A percentile compares a stretch with the other conserved stretches of the same genome.
Conservation (phyloP, 1,284 basidiomycete species). For the Gymnopus androsaceus region DNA sequence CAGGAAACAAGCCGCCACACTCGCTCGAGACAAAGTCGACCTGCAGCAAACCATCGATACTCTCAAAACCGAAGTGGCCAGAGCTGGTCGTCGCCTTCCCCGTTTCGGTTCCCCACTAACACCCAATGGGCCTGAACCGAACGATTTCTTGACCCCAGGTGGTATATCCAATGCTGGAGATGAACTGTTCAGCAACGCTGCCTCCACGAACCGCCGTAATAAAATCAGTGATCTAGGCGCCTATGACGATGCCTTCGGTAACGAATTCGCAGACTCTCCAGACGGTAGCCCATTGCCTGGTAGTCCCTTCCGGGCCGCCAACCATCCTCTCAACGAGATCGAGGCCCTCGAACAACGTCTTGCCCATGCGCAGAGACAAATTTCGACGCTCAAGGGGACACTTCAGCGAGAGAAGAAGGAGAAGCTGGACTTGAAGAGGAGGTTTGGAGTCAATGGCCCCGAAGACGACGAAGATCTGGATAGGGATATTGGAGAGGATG, state of each 20-base stretch:
- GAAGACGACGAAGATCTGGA: constrained; percentile 47
- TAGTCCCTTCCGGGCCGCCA: constrained; percentile 57
- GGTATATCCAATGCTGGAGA: constrained; percentile 58
- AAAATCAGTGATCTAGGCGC: constrained; percentile 13
- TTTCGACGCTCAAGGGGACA: constrained; percentile 76
- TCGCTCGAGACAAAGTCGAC: constrained; percentile 91
- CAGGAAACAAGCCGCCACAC: constrained; percentile 83
- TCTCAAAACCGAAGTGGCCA: constrained; percentile 69
- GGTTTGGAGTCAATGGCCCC: constrained; percentile 44
- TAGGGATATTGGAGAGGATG: constrained; percentile 43
- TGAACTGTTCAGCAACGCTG: constrained; percentile 66
- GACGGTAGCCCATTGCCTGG: constrained; percentile 62
- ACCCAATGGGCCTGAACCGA: constrained; percentile 49
- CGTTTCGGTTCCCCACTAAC: constrained; percentile 72
- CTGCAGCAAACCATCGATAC: constrained; percentile 80
- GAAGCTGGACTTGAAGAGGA: constrained; percentile 63
- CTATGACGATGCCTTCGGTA: constrained; percentile 37
- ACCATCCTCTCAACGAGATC: constrained; percentile 76
- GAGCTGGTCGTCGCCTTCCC: constrained; percentile 59
- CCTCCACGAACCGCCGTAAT: constrained; percentile 56
- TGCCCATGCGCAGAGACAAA: constrained; percentile 81
- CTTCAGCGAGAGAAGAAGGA: constrained; percentile 80
- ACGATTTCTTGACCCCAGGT: constrained; percentile 61
- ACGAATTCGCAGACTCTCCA: constrained; percentile 59
- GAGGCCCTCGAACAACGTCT: constrained; percentile 77